These are phyloP conservation scores for Coemansia sp. DNA, from an alignment of 192 early-diverging fungal genomes.

Conservation along the genomic window DNA sequence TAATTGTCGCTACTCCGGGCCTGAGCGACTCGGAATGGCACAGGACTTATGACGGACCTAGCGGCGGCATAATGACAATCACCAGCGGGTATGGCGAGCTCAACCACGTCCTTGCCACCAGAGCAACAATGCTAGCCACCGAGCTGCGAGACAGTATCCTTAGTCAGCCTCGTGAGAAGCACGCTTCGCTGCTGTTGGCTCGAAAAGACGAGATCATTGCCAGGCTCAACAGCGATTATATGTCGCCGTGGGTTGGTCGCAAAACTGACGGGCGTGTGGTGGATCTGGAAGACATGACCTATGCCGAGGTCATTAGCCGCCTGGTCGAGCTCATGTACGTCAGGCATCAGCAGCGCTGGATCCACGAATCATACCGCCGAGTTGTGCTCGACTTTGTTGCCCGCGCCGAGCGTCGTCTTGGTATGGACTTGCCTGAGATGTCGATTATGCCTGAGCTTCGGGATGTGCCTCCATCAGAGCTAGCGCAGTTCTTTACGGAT, in stretches of 20 bases:
- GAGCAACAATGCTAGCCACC: too few species aligned
- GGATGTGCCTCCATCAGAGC: neutral
- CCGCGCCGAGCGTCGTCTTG: constrained; percentile 76
- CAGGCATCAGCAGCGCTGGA: constrained; percentile 76
- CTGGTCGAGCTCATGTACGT: constrained; percentile 83
- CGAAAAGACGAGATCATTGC: too few species aligned
- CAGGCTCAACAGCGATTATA: too few species aligned
- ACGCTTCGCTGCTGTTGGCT: too few species aligned
- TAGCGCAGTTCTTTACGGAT: constrained; percentile 35
- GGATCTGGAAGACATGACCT: constrained; percentile 93
- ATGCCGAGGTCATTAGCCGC: constrained; percentile 81
- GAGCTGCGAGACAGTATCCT: constrained; percentile 21
- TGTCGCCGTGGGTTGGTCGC: constrained; percentile 82
- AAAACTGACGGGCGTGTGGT: constrained; percentile 72
- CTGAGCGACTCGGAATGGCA: too few species aligned
- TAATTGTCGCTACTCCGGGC: too few species aligned
- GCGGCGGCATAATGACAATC: too few species aligned
- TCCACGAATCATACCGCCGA: constrained; percentile 69
- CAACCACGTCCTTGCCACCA: too few species aligned
- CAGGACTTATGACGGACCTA: too few species aligned
- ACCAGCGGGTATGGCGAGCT: too few species aligned
- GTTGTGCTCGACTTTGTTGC: constrained; percentile 78
- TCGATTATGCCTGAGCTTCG: neutral
- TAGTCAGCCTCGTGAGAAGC: too few species aligned
- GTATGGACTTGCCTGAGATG: neutral